Conservation (phyloP, 305 asterid species). For the Coffea humblotiana region DNA sequence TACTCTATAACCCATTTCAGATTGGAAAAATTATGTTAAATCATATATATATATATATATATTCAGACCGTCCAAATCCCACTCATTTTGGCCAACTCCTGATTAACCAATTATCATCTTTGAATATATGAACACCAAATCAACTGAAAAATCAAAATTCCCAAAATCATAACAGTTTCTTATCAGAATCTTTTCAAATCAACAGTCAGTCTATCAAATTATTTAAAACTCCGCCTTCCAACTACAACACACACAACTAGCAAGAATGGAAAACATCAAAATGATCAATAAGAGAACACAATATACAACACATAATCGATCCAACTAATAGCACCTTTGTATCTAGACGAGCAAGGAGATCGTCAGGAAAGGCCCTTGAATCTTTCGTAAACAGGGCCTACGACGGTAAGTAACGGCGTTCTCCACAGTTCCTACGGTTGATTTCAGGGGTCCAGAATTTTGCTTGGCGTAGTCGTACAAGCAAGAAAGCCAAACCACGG, state of each 20-base stretch:
- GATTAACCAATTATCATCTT: background rate
- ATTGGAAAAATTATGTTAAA: background rate
- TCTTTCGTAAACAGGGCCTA: conserved; percentile 32
- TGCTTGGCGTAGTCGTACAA: conserved; percentile 33
- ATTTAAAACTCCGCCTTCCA: too few species aligned
- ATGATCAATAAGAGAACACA: too few species aligned
- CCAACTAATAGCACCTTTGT: conserved; percentile 39
- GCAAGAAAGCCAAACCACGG: conserved; percentile 25
- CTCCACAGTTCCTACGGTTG: conserved; percentile 29
- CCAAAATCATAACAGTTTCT: background rate
- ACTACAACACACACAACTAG: background rate
- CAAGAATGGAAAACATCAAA: too few species aligned
- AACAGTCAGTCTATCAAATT: too few species aligned
- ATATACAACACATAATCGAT: background rate
- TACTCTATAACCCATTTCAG: background rate
- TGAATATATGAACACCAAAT: background rate
- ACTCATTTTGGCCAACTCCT: background rate
- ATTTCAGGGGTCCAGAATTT: conserved; percentile 35
- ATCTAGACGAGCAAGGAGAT: conserved; percentile 59
- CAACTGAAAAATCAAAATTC: background rate
- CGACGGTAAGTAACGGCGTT: conserved; percentile 29
- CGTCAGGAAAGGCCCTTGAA: conserved; percentile 31
- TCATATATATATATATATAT: too few species aligned
- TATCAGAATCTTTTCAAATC: background rate
- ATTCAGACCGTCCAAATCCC: background rate